Evolutionary conservation across 1,284 basidiomycete genomes (phyloP), one percentile per base, ranked within the genome.

Genomic region (Omphalotus olearius): DNA sequence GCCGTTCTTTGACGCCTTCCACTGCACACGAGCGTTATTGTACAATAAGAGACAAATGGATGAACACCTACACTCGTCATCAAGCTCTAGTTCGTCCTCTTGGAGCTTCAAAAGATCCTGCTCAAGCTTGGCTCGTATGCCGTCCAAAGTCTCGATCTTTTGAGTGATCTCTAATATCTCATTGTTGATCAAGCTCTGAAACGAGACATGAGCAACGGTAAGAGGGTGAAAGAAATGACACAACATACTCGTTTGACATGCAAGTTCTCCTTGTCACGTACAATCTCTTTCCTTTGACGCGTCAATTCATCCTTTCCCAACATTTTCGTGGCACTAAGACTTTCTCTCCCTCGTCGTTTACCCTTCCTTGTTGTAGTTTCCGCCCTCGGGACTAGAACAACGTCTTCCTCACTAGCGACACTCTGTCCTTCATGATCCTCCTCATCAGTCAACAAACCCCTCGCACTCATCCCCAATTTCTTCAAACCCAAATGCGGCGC

Each of bases 21-120:
- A 95, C 91, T 93, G 60, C 25, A 45, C 53, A 44, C 39, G 17
- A 38, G 33, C 49, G 58, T 44, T 60, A 40, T 40, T 57, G 23
- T 28, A 54, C 51, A 52, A 37, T 14, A 28, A 36, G 26, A 47
- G 11, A 33, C 11, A 5, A 36, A 35, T 43, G 51, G 40, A 39
- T n/a, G 33, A 37, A 53, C 54, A 74, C 87, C 60, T 62, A 93
- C 91, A 70, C 71, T 98, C 96, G 59, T 98, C 96, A 62, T 97
- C 91, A 28, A 99, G 73, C 65, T 98, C 96, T 28, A 99, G 74
- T 60, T 98, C 94, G 59, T 98, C 95, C 64, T 99, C 97, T 55
- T 95, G 91, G 49, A 98, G 67, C 61, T 82, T 88, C 36, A 99
- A 69, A 20, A 99, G 75, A 63, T 93, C 88, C 44, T 85, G 78